Evolutionary conservation across 352 stramenopile genomes (phyloP).

Genomic region (Salisapilia sapeloensis): DNA sequence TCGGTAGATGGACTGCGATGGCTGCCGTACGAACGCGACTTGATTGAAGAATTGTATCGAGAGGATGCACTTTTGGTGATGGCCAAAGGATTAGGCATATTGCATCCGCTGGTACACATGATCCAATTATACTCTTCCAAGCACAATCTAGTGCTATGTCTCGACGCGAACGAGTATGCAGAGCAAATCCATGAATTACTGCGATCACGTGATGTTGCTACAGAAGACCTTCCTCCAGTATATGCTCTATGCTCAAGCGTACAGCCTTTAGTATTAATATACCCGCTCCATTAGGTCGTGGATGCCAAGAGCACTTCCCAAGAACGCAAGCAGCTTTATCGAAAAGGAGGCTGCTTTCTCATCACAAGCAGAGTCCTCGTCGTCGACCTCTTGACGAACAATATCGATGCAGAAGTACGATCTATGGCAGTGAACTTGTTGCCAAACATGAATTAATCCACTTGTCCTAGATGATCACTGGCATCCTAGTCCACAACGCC

Average conservation of each 20-base stretch:
- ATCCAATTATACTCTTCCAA: conserved; percentile 80
- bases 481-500: conserved; percentile 87
- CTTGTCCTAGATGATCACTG: conserved; percentile 65
- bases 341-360: conserved; percentile 83
- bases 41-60: conserved; percentile 48
- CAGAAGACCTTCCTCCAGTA: conserved; percentile 50
- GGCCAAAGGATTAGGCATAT: conserved; percentile 81
- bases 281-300: conserved; percentile 9
- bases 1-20: conserved; percentile 12
- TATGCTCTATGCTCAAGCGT: too few relatives aligned
- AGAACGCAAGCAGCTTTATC: conserved; percentile 83
- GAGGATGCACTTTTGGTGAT: conserved; percentile 88
- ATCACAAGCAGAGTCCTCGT: conserved; percentile 95
- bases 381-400: conserved; percentile 89
- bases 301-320: conserved; percentile 52
- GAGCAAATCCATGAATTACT: conserved; percentile 58
- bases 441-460: not conserved
- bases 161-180: conserved; percentile 85
- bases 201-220: conserved; percentile 76
- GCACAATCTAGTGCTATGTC: conserved; percentile 78
- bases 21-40: conserved; percentile 55
- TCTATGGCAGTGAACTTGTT: not conserved
- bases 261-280: not conserved
- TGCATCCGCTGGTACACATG: conserved; percentile 80
- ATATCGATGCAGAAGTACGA: conserved; percentile 26